Conservation (phyloP, 2,329 filamentous ascomycete species). For the Apiospora arundinis region DNA sequence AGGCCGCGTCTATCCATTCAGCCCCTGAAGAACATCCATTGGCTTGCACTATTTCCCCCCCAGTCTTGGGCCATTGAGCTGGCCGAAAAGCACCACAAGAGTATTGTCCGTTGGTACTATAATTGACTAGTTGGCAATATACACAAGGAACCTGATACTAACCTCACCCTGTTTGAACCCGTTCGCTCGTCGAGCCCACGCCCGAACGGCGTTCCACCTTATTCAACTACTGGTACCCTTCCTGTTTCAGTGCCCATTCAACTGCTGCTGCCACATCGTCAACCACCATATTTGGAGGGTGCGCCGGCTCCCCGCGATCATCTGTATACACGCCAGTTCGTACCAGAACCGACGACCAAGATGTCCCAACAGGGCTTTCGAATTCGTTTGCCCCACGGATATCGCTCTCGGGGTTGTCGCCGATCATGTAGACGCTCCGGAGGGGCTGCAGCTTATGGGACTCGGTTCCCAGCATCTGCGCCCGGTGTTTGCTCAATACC, state of each 20-base stretch:
- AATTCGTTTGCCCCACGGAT: slow-evolving; percentile 87
- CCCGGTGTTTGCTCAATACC: slow-evolving; percentile 68
- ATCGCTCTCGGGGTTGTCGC: slow-evolving; percentile 88
- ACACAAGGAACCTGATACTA: slow-evolving; percentile 25
- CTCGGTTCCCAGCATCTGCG: slow-evolving; percentile 48
- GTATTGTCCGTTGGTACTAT: not conserved
- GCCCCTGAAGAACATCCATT: not conserved
- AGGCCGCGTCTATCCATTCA: slow-evolving; percentile 1
- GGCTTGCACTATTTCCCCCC: not conserved
- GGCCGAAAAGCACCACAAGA: not conserved
- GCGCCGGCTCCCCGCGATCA: slow-evolving; percentile 56
- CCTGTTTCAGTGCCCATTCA: slow-evolving; percentile 72
- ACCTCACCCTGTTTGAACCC: not conserved
- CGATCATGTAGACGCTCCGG: slow-evolving; percentile 88
- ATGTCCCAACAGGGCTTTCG: slow-evolving; percentile 67
- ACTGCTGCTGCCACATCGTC: slow-evolving; percentile 81
- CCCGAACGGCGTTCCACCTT: not conserved
- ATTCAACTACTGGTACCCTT: slow-evolving; percentile 46
- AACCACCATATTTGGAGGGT: slow-evolving; percentile 69
- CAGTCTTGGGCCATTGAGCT: not conserved
- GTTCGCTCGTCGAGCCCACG: not conserved
- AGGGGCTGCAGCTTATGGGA: slow-evolving; percentile 51
- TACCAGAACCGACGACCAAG: slow-evolving; percentile 80
- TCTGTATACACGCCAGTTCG: slow-evolving; percentile 76
- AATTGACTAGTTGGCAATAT: not conserved